Conservation (phyloP, 208 protist genomes). For the Crithidia brevicula region DNA sequence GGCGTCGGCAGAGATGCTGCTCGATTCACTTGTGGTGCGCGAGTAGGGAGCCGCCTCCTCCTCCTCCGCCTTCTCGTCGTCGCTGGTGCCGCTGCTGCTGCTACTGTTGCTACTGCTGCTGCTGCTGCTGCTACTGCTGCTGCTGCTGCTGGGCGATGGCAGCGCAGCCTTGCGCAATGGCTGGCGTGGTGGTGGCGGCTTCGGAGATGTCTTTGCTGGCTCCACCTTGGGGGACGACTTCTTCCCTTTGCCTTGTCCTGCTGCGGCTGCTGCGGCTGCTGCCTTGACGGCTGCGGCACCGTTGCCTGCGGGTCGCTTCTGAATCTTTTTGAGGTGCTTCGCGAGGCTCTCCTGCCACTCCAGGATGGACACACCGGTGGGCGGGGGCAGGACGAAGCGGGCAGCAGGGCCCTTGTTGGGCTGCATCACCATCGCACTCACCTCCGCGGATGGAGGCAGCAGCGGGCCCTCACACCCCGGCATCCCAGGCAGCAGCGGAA, state of each 20-base stretch:
- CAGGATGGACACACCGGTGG: conserved; percentile 37
- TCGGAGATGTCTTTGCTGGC: not conserved
- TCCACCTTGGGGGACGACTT: not conserved
- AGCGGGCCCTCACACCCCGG: conserved; percentile 55
- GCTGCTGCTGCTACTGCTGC: not conserved
- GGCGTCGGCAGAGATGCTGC: too few species aligned
- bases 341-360: conserved; percentile 37
- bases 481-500: conserved; percentile 55
- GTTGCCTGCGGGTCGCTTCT: conserved; percentile 22
- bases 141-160: conserved; percentile 1
- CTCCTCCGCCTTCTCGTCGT: not conserved
- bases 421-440: conserved; percentile 23
- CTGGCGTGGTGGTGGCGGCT: not conserved
- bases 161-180: too few species aligned
- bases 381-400: conserved; percentile 49
- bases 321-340: conserved; percentile 22
- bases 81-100: conserved; percentile 1
- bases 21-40: not conserved
- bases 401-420: conserved; percentile 12
- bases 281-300: conserved; percentile 2
- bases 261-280: not conserved
- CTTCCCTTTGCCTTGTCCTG: not conserved
- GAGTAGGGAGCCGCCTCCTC: not conserved
- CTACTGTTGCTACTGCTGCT: not conserved
- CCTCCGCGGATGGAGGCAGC: conserved; percentile 25